Evolutionary conservation across 2,329 filamentous ascomycete genomes (phyloP), one percentile per base, ranked within the genome.

Genomic region (Alternaria incomplexa): DNA sequence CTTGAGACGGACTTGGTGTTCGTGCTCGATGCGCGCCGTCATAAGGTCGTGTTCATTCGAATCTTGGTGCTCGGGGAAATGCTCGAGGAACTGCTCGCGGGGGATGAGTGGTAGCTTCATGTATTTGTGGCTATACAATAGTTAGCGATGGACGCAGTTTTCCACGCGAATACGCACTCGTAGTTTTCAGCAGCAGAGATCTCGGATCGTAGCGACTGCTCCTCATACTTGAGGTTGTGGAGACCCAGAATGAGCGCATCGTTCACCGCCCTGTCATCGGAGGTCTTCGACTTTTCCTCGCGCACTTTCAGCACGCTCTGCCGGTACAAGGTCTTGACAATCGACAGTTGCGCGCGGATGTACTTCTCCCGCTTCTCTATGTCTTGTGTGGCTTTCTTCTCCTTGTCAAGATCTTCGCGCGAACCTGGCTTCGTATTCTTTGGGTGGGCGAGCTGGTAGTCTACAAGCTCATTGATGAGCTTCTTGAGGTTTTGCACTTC

Each of bases 161-260:
- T 32, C 54, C 40, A 36, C 22, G 17, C 23, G 47, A 23, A 36
- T 23, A 87, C 92, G 65, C 83, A 97, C 93, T 97, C 92, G 73
- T 96, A 97, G 55, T 90, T 91, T 77, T 97, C 92, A 79, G 96
- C 98, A 9, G 92, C 93, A 1, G 88, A 85, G 64, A 99, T 98
- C 81, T 99, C 96, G 52, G 92, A 92, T 67, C 92, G 89, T 58
- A 99, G 83, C 80, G 97, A 93, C 58, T 93, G 86, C 82, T 98
- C 94, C 80, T 99, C 95, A 77, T 99, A 99, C 79, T 96, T 96
- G 8, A 99, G 83, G 76, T 99, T 99, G 81, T 98, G 95, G 58
- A 99, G 85, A 76, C 97, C 92, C 40, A 99, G 85, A 77, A 98
- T 94, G 64, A 99, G 85, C 53, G 90, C 89, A 78, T 99, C 96